These are phyloP conservation scores for Amauroascus verrucosus DNA, from an alignment of 2,329 filamentous ascomycete genomes.

Conservation along the genomic window DNA sequence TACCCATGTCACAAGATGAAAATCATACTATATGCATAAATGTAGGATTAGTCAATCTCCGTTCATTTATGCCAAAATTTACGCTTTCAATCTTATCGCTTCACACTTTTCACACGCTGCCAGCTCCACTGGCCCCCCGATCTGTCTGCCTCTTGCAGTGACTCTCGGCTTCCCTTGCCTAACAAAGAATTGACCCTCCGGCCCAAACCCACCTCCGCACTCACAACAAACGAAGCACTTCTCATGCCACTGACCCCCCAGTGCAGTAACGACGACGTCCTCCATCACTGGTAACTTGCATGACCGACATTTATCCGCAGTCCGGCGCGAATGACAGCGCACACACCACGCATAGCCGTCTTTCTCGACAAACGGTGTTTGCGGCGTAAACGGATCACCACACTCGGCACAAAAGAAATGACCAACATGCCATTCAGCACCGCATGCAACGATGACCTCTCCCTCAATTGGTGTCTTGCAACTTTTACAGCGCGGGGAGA, in stretches of 20 bases:
- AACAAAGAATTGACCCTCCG: conserved; percentile 54
- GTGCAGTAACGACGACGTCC: conserved; percentile 76
- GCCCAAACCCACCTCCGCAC: conserved; percentile 48
- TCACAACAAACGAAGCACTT: conserved; percentile 77
- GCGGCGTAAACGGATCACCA: conserved; percentile 61
- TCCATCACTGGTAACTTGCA: conserved; percentile 80
- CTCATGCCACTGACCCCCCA: conserved; percentile 89
- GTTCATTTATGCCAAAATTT: conserved; percentile 3
- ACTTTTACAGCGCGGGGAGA: conserved; percentile 84
- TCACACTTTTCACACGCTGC: conserved; percentile 55
- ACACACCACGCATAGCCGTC: conserved; percentile 98
- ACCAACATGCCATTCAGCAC: conserved; percentile 90
- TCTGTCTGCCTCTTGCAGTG: conserved; percentile 38
- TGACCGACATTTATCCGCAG: conserved; percentile 76
- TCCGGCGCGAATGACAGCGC: conserved; percentile 81
- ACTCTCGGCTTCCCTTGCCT: conserved; percentile 42
- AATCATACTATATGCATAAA: not conserved
- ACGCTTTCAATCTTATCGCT: conserved; percentile 52
- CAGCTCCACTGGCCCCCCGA: conserved; percentile 42
- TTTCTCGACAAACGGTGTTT: conserved; percentile 84
- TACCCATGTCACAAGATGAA: not conserved
- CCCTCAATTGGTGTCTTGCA: conserved; percentile 95
- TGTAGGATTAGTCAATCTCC: not conserved
- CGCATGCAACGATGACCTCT: conserved; percentile 86
- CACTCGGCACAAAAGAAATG: conserved; percentile 99